Percentiles rank a stretch among this genome's conserved stretches.
These are phyloP conservation scores for Citrus trifoliata DNA, from an alignment of 345 rosid genomes.

Conservation along the genomic window DNA sequence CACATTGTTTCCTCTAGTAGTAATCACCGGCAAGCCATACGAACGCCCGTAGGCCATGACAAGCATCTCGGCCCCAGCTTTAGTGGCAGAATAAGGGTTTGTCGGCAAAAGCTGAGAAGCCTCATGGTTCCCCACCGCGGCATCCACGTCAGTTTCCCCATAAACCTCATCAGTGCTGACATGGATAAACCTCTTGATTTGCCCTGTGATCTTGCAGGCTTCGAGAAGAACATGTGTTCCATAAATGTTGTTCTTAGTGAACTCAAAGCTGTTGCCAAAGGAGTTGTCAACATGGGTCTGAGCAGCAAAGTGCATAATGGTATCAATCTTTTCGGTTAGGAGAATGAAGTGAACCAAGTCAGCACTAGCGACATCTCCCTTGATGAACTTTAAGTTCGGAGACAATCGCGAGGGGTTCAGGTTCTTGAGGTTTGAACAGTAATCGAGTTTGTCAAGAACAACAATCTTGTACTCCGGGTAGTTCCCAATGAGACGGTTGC, in stretches of 20 bases:
- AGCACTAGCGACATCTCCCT: slow-evolving; percentile 45
- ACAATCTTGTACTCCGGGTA: slow-evolving; percentile 41
- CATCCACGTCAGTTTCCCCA: slow-evolving; percentile 47
- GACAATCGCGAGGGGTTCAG: slow-evolving; percentile 33
- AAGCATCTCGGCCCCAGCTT: slow-evolving; percentile 54
- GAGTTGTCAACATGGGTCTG: slow-evolving; percentile 52
- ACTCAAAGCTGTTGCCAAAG: slow-evolving; percentile 48
- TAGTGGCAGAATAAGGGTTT: slow-evolving; percentile 48
- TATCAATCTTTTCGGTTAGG: slow-evolving; percentile 42
- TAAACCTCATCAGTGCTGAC: slow-evolving; percentile 54
- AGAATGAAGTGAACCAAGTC: slow-evolving; percentile 47
- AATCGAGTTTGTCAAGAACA: slow-evolving; percentile 50
- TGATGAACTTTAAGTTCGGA: slow-evolving; percentile 41
- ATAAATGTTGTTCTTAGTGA: slow-evolving; percentile 45
- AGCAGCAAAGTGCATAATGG: slow-evolving; percentile 54
- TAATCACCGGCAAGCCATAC: slow-evolving; percentile 47
- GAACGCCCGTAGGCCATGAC: slow-evolving; percentile 50
- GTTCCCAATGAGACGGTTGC: slow-evolving; percentile 39
- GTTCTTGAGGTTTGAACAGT: slow-evolving; percentile 43
- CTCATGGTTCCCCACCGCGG: slow-evolving; percentile 45
- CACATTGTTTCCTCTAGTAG: slow-evolving; percentile 49
- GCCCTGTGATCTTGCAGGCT: slow-evolving; percentile 47
- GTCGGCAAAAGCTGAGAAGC: slow-evolving; percentile 51
- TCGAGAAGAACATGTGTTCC: slow-evolving; percentile 50
- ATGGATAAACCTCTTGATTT: slow-evolving; percentile 45